Conservation (phyloP, 192 early-diverging fungal species). For the Irineochytrium annulatum region DNA sequence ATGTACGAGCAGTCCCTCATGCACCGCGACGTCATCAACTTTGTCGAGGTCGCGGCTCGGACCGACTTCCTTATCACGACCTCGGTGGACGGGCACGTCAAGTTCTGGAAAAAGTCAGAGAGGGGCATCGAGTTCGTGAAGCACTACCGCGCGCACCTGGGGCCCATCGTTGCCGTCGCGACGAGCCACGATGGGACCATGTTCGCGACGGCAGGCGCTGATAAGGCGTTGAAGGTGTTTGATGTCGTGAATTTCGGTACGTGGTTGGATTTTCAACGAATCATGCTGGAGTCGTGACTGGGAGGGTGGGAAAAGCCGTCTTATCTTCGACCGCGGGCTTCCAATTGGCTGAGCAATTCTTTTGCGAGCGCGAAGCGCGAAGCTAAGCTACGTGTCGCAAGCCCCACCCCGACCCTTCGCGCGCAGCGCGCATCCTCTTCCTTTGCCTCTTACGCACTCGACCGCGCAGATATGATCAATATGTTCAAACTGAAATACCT, state of each 20-base stretch:
- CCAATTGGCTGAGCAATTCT: neutral
- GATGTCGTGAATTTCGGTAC: slow-evolving; percentile 94
- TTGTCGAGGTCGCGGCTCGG: slow-evolving; percentile 60
- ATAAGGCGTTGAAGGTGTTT: slow-evolving; percentile 88
- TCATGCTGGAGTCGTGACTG: too few relatives aligned
- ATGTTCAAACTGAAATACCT: slow-evolving; percentile 77
- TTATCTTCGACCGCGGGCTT: neutral
- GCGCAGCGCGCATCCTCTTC: too few relatives aligned
- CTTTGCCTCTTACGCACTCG: slow-evolving; percentile 6
- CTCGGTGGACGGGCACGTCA: slow-evolving; percentile 92
- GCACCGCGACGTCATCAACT: slow-evolving; percentile 88
- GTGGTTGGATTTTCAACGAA: neutral
- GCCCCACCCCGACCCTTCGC: neutral
- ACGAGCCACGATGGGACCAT: slow-evolving; percentile 65
- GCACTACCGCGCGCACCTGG: slow-evolving; percentile 87
- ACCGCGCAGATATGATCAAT: slow-evolving; percentile 89
- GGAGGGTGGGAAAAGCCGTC: too few relatives aligned
- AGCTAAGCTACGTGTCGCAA: neutral
- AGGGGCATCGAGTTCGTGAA: slow-evolving; percentile 98
- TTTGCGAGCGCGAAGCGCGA: neutral
- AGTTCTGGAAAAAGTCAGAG: slow-evolving; percentile 97
- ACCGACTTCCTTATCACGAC: slow-evolving; percentile 93
- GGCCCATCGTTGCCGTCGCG: slow-evolving; percentile 48
- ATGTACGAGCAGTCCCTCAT: slow-evolving; percentile 95
- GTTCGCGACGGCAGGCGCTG: slow-evolving; percentile 76